Base-by-base conservation (phyloP, 2,329 filamentous ascomycete genomes). In the Fusarium lyarnte region DNA sequence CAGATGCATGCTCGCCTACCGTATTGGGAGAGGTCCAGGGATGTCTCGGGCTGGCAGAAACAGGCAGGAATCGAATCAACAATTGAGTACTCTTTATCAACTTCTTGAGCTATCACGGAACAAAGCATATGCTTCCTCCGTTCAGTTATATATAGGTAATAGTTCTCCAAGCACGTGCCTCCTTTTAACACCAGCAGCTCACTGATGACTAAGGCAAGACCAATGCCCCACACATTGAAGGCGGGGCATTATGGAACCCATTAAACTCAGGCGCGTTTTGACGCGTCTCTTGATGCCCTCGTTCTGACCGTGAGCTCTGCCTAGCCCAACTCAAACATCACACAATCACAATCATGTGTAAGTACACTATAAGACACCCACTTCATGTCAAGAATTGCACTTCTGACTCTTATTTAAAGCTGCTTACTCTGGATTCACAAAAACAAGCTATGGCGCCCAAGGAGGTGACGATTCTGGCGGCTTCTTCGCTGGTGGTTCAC, bases 391-490 rank as follows among this genome's bases (percentile, higher is more conserved):
- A 42, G 10, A 29, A n/a, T 19, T 29, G 31, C n/a, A 66, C 74
- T 63, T 73, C 65, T 51, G 47, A 58, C 21, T 14, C 25, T 4
- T 47, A 12, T 25, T 4, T 27, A 41, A 66, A 87, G 83, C 84
- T 82, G 85, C 86, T 72, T 89, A 88, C 83, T 83, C 81, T 67
- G 84, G 84, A 74, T 88, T 84, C 80, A 73, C 81, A 74, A 84
- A 82, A 78, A 75, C 81, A 29, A 78, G 82, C 66, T 88, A 87
- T 77, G 87, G 87, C 74, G 86, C 83, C 66, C 84, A 87, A 75
- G 88, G 87, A 72, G 89, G 85, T 78, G 88, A 88, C 64, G 88
- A 89, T 75, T 88, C 86, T 49, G 90, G 90, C 73, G 90, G 90
- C 60, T 92, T 91, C 82, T 83, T 91, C 72, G 86, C 83, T 68